Percentiles rank a stretch among this genome's conserved stretches.
phyloP scores from a whole-genome alignment of 2,329 filamentous ascomycete species.

The Cyclaneusma minus region DNA sequence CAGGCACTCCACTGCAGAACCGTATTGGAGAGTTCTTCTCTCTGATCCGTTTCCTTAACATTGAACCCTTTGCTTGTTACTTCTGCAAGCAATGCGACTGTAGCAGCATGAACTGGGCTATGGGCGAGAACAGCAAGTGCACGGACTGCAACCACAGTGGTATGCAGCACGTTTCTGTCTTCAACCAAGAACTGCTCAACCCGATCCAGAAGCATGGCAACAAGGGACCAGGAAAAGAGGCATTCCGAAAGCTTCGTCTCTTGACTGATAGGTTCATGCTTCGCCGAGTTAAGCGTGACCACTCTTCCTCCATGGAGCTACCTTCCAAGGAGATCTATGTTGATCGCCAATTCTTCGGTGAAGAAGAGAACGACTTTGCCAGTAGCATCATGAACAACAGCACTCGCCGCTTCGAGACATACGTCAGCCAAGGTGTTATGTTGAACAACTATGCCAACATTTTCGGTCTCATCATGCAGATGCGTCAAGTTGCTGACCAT shows the following conservation, averaged over 20 bases:
- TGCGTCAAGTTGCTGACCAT: constrained; percentile 95
- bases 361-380: constrained; percentile 91
- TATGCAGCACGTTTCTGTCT: constrained; percentile 55
- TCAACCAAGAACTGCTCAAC: constrained; percentile 90
- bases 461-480: constrained; percentile 97
- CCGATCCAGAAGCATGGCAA: constrained; percentile 55
- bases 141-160: constrained; percentile 44
- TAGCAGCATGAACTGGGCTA: constrained; percentile 67
- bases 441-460: constrained; percentile 98
- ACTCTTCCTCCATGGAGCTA: constrained; percentile 89
- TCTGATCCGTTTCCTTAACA: constrained; percentile 76
- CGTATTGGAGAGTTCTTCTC: constrained; percentile 97
- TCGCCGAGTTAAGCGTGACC: constrained; percentile 82
- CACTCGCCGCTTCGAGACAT: constrained; percentile 82
- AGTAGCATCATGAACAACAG: constrained; percentile 90
- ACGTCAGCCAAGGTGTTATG: constrained; percentile 84
- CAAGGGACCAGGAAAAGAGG: constrained; percentile 44
- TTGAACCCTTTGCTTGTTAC: constrained; percentile 82
- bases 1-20: constrained; percentile 90
- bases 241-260: constrained; percentile 68
- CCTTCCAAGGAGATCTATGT: constrained; percentile 89
- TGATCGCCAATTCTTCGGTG: constrained; percentile 90
- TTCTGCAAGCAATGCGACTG: constrained; percentile 82
- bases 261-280: constrained; percentile 93
- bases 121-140: constrained; percentile 58